These are phyloP conservation scores for Skeletonema marinoi DNA, from an alignment of 108 stramenopile genomes.

Conservation along the genomic window DNA sequence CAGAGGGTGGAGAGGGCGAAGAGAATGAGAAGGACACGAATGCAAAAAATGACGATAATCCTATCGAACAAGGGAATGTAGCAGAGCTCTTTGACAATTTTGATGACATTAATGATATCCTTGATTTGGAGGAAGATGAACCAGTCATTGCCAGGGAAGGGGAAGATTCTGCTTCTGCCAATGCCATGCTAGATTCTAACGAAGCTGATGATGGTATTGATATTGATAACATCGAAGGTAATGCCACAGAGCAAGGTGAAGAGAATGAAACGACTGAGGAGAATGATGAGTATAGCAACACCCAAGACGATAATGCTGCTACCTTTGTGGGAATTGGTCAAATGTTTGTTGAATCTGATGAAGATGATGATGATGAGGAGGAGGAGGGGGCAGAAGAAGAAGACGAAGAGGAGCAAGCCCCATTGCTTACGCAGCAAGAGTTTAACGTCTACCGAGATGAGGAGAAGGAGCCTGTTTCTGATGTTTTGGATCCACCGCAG, in stretches of 20 bases:
- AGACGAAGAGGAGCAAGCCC: not conserved
- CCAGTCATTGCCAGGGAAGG: not conserved
- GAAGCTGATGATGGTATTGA: not conserved
- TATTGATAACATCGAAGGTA: not conserved
- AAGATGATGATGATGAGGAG: not conserved
- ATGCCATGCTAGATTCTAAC: not conserved
- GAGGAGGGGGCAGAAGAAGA: not conserved
- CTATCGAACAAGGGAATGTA: conserved; percentile 11
- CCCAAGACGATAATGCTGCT: not conserved
- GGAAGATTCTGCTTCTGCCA: not conserved
- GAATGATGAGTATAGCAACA: not conserved
- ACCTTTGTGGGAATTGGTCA: conserved; percentile 20
- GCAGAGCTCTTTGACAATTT: conserved; percentile 9
- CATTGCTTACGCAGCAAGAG: conserved; percentile 2
- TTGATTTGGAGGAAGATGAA: conserved; percentile 13
- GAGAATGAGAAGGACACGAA: not conserved
- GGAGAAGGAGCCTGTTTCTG: not conserved
- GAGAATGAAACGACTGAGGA: not conserved
- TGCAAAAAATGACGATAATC: not conserved
- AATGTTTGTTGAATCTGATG: conserved; percentile 12
- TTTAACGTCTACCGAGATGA: not conserved
- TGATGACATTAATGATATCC: conserved; percentile 17
- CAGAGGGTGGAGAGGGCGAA: not conserved
- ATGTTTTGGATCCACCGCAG: not conserved
- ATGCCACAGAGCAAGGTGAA: not conserved